A percentile compares a stretch with the other conserved stretches of the same genome.
Evolutionary conservation across 2,329 filamentous ascomycete genomes (phyloP).

Genomic region (Xylariaceae sp.): DNA sequence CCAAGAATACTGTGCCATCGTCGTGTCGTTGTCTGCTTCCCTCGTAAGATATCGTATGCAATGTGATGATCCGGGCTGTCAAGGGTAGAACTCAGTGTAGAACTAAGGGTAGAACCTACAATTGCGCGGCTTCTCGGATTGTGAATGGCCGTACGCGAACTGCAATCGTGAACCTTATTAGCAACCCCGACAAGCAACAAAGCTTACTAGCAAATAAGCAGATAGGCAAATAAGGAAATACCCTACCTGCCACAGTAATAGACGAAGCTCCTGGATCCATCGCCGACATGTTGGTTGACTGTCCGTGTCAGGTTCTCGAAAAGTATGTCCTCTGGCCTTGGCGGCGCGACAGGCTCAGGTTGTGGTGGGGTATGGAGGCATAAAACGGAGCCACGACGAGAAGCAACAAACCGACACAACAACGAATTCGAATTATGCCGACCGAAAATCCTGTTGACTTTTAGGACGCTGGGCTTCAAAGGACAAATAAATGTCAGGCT

Average conservation of each 20-base stretch:
- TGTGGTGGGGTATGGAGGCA: conserved; percentile 13
- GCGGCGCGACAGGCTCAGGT: conserved; percentile 6
- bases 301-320: not conserved
- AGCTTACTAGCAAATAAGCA: conserved; percentile 21
- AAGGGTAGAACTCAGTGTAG: conserved; percentile 33
- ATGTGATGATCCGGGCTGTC: not conserved
- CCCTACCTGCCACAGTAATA: conserved; percentile 53
- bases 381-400: conserved; percentile 18
- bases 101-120: conserved; percentile 43
- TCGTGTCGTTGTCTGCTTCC: conserved; percentile 57
- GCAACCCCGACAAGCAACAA: not conserved
- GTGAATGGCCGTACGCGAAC: conserved; percentile 68
- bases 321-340: conserved; percentile 8
- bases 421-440: not conserved
- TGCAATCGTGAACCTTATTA: conserved; percentile 26
- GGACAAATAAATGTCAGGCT: not conserved
- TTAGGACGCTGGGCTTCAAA: not conserved
- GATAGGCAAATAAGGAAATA: not conserved
- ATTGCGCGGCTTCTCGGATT: conserved; percentile 90
- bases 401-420: not conserved
- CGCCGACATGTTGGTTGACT: conserved; percentile 29
- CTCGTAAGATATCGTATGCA: conserved; percentile 13
- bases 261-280: conserved; percentile 48
- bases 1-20: conserved; percentile 86
- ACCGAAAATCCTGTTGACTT: not conserved